phyloP scores from a whole-genome alignment of 169 alveolate species.

The Cyclospora cayetanensis region DNA sequence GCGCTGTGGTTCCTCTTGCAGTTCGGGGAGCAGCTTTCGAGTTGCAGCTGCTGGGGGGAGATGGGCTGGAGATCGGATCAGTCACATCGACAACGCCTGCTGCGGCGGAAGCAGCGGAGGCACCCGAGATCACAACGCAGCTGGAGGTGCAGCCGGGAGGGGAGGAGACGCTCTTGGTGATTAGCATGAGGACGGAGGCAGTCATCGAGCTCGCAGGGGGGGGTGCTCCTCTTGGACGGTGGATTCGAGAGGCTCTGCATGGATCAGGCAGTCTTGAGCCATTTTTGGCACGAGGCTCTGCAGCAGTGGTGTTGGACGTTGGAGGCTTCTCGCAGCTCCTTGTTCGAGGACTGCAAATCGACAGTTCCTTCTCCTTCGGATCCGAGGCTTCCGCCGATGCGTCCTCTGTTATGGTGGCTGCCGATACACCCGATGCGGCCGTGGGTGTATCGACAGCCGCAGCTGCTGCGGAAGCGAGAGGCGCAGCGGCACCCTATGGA shows the following conservation, averaged over 20 bases:
- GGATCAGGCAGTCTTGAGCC: not conserved
- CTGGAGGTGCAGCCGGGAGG: not conserved
- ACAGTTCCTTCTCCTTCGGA: conserved; percentile 1
- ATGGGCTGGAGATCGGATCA: not conserved
- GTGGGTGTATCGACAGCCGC: not conserved
- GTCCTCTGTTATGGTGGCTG: not conserved
- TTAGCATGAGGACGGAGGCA: not conserved
- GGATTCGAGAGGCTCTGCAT: conserved; percentile 6
- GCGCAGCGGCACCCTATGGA: not conserved
- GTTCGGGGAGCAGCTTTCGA: not conserved
- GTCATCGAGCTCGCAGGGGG: not conserved
- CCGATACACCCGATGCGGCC: not conserved
- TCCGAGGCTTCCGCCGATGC: not conserved
- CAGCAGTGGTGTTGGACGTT: not conserved
- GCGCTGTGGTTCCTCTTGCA: not conserved
- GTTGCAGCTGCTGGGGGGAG: not conserved
- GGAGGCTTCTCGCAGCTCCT: not conserved
- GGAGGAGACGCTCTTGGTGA: not conserved
- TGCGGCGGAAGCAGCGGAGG: not conserved
- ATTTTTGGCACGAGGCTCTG: not conserved
- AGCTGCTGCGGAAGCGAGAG: not conserved
- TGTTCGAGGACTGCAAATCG: not conserved
- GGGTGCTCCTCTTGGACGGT: not conserved
- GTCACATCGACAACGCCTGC: not conserved
- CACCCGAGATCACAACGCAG: not conserved